Base-by-base conservation (phyloP, 2,329 filamentous ascomycete genomes). In the Fusarium denticulatum region DNA sequence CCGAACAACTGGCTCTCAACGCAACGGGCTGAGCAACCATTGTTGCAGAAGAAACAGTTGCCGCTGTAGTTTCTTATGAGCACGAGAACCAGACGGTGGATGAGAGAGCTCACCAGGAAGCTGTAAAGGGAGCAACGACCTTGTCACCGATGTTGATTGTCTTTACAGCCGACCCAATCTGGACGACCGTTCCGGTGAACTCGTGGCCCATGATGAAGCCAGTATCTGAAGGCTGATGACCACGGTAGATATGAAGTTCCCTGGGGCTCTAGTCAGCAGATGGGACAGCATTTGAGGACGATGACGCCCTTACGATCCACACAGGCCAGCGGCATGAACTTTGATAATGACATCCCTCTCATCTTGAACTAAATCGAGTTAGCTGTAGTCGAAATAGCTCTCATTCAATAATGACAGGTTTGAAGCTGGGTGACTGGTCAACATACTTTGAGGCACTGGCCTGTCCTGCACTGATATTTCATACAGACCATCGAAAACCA, bases 181-280 rank as follows among this genome's bases (percentile, higher is more conserved):
- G 89, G 39, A 91, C 87, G 15, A 97, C 89, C 30, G 86, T 88
- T 10, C 95, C 95, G 5, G 93, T 94, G 79, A 97, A 97, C 79
- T 97, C 95, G 80, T 97, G 95, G 66, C 94, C 93, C 92, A 91
- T 91, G 62, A 90, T 87, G 76, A 89, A 90, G 32, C 87, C 89
- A 0, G 92, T 89, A 2, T 82, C 86, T 12, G 91, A 92, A 30
- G 90, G 87, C 79, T 97, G 91, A 77, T 94, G 92, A 40, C 95
- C 95, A 50, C 95, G 92, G 83, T 92, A 97, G 60, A 94, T 91
- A 82, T 97, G 95, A 42, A 97, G 86, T 80, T 97, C 95, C 79
- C 93, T 95, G n/a, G 26, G 18, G 22, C 20, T 49, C 42, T 37
- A 14, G 47, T 73, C 28, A 72, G 45, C 34, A 14, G 11, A 34